These are phyloP conservation scores for Aureobasidium sp. DNA, from an alignment of 2,329 filamentous ascomycete species.

Conservation along the genomic window DNA sequence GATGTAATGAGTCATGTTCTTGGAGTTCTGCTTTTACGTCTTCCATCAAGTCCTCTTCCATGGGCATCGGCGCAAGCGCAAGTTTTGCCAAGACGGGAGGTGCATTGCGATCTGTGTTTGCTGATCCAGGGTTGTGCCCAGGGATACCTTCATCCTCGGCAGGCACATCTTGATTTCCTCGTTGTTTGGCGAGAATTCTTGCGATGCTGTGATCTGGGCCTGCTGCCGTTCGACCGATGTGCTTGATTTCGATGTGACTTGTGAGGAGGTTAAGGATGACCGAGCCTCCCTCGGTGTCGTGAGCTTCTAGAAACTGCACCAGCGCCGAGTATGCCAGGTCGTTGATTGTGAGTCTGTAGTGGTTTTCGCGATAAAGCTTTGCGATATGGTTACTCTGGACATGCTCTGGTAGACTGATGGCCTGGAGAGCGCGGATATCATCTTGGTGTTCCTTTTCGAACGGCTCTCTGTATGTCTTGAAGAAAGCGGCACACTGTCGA, in stretches of 20 bases:
- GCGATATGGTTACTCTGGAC: conserved; percentile 68
- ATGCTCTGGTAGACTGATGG: conserved; percentile 70
- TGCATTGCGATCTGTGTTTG: conserved; percentile 52
- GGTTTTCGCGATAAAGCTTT: conserved; percentile 75
- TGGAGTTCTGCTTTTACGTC: conserved; percentile 83
- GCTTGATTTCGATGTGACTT: conserved; percentile 52
- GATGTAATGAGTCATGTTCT: conserved; percentile 73
- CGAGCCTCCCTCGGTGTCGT: conserved; percentile 70
- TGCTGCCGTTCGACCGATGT: conserved; percentile 49
- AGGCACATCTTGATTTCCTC: conserved; percentile 50
- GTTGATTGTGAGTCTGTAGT: conserved; percentile 86
- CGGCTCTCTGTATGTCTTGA: conserved; percentile 57
- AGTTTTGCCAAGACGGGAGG: conserved; percentile 55
- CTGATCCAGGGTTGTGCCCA: conserved; percentile 59
- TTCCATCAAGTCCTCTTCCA: conserved; percentile 73
- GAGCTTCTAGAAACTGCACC: conserved; percentile 83
- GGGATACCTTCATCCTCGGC: conserved; percentile 63
- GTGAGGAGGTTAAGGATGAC: conserved; percentile 69
- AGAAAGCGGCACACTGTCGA: conserved; percentile 66
- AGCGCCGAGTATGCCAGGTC: conserved; percentile 74
- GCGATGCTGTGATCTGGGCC: conserved; percentile 55
- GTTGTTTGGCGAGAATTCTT: conserved; percentile 50
- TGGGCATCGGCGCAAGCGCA: conserved; percentile 71
- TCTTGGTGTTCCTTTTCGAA: conserved; percentile 76
- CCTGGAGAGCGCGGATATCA: conserved; percentile 68